Evolutionary conservation across 2,329 filamentous ascomycete species (phyloP), one percentile per base, ranked within the genome.

Genomic region (Aspergillus caelatus): DNA sequence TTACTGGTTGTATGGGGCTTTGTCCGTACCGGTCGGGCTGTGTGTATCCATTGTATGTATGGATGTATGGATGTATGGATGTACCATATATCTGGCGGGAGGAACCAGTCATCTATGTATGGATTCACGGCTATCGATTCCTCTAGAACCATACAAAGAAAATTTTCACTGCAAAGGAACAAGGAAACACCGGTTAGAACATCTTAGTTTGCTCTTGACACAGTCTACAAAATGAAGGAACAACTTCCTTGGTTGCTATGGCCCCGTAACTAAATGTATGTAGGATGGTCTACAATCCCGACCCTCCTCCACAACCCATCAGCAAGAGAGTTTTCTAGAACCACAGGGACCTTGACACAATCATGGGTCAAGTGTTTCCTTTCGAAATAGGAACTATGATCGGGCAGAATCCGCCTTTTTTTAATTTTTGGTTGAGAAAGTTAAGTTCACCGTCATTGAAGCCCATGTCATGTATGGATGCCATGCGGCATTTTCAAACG

Each of bases 401-500:
- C 14, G 26, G 46, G 12, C 26, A 30, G 28, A 52, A 21, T 32
- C 28, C 19, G 28, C 26, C 28, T 5, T 26, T 21, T 32, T 19
- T n/a, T n/a, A n/a, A n/a, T n/a, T n/a, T 12, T 16, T 36, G 12
- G 34, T 16, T 5, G 4, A 5, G 12, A 36, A 36, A 36, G 14
- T 14, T 19, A 11, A 52, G 26, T 19, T 19, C 26, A 7, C 12
- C 21, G 12, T 48, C 45, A 7, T 26, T 26, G 21, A 46, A 23
- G 39, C 39, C 16, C 16, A 46, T 30, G 48, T 52, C 48, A 32
- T 32, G 26, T 32, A 30, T 19, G 46, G 23, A 48, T 26, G 26
- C 46, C 46, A 52, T 52, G 48, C 48, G 48, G 48, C 48, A 52
- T 52, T 52, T 52, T 52, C 19, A 52, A 52, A 30, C 48, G 28